Evolutionary conservation across 1,284 basidiomycete species (phyloP).

Genomic region (Phaffia rhodozyma): DNA sequence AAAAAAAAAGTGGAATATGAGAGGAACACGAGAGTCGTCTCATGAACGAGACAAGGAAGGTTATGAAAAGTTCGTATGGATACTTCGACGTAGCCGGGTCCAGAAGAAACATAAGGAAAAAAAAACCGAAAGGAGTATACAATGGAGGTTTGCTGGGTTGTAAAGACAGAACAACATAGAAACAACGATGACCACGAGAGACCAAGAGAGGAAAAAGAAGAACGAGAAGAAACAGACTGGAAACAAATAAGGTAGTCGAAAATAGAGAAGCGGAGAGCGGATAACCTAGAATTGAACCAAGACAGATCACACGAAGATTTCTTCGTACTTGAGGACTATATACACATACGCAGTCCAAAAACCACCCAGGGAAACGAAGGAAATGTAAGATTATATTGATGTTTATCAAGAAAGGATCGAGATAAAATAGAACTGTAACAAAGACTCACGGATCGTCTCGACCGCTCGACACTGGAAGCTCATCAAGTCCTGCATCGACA

Average conservation of each 20-base stretch:
- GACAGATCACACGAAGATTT: neutral
- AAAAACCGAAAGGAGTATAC: neutral
- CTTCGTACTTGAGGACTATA: neutral
- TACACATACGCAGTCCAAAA: no score
- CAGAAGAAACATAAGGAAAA: no score
- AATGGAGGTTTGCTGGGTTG: neutral
- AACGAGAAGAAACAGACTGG: neutral
- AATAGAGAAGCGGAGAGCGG: neutral
- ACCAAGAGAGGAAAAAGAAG: neutral
- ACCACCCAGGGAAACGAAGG: no score
- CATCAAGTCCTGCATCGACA: constrained; percentile 33
- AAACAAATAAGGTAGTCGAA: neutral
- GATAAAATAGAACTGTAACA: constrained; percentile 32
- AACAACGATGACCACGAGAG: neutral
- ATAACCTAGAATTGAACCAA: neutral
- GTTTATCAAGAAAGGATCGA: constrained; percentile 42
- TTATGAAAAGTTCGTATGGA: no score
- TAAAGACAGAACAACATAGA: neutral
- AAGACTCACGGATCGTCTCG: neutral
- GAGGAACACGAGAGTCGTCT: no score
- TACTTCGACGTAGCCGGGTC: no score
- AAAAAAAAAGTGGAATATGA: no score
- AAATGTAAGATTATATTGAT: constrained; percentile 58
- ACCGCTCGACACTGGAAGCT: constrained; percentile 43
- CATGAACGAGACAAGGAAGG: no score